Conservation (phyloP, 345 rosid genomes). For the Camelina hispida region DNA sequence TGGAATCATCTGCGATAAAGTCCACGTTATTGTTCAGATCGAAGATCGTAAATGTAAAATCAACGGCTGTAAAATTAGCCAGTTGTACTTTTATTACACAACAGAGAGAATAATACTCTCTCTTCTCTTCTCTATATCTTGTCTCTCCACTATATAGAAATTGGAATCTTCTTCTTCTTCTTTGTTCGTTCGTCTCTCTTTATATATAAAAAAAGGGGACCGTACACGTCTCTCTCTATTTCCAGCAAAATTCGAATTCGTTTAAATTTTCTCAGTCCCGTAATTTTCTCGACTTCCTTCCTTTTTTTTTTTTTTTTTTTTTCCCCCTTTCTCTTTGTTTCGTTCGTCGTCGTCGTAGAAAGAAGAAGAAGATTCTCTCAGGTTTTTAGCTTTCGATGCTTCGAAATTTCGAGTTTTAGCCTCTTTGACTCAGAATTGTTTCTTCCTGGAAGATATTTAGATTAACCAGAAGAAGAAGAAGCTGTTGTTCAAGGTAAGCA, state of each 20-base stretch:
- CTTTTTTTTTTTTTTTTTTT: not conserved
- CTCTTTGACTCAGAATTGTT: too few species aligned
- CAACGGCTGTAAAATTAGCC: not conserved
- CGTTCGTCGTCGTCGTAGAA: not conserved
- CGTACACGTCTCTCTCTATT: slow-evolving; percentile 44
- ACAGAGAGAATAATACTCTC: not conserved
- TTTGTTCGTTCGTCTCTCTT: too few species aligned
- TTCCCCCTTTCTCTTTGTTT: too few species aligned
- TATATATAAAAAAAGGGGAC: slow-evolving; percentile 19
- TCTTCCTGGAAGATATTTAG: not conserved
- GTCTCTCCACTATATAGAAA: slow-evolving; percentile 22
- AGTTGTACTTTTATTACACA: slow-evolving; percentile 2
- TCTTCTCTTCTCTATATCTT: not conserved
- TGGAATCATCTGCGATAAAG: not conserved
- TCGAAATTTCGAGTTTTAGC: not conserved
- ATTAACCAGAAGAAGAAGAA: slow-evolving; percentile 14
- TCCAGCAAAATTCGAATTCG: slow-evolving; percentile 37
- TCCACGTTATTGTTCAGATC: slow-evolving; percentile 11
- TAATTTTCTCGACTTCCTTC: not conserved
- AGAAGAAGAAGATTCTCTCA: slow-evolving; percentile 13
- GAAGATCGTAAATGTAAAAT: not conserved
- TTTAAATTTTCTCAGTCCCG: slow-evolving; percentile 28
- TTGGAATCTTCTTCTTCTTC: slow-evolving; percentile 9
- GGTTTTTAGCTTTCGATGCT: slow-evolving; percentile 26
- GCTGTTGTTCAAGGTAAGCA: slow-evolving; percentile 19